A percentile compares a stretch with the other conserved stretches of the same genome.
Conservation (phyloP, 176 grass and related monocot species). For the Dendrocalamus sinicus region DNA sequence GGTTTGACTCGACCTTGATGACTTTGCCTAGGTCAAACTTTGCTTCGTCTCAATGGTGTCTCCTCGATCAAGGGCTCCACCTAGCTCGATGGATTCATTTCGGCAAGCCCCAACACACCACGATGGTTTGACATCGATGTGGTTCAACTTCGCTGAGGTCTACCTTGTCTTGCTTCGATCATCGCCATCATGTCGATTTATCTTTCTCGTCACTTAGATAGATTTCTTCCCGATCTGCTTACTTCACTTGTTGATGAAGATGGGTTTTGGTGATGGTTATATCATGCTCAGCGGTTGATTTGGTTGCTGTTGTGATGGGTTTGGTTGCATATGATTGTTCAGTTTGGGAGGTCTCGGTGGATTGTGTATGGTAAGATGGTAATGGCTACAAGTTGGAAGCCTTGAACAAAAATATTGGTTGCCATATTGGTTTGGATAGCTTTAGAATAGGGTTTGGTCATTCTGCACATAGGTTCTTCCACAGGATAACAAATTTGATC, state of each 20-base stretch:
- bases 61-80: too few species aligned
- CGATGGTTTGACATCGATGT: too few species aligned
- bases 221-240: not conserved
- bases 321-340: constrained; percentile 11
- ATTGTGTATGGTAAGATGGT: not conserved
- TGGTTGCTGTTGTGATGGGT: not conserved
- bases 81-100: too few species aligned
- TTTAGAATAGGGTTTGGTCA: constrained; percentile 14
- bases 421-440: not conserved
- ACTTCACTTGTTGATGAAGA: not conserved
- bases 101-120: too few species aligned
- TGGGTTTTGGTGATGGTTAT: not conserved
- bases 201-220: not conserved
- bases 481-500: not conserved
- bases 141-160: constrained; percentile 28
- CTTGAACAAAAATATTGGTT: not conserved
- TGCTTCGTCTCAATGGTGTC: too few species aligned
- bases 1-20: too few species aligned
- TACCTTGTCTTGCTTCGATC: not conserved
- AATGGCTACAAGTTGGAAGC: not conserved
- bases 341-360: not conserved
- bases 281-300: not conserved
- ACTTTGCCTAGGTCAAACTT: too few species aligned
- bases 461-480: not conserved
- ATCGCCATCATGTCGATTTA: not conserved